Conservation (phyloP, 371 early-diverging fungal genomes). For the Umbelopsis sp. region DNA sequence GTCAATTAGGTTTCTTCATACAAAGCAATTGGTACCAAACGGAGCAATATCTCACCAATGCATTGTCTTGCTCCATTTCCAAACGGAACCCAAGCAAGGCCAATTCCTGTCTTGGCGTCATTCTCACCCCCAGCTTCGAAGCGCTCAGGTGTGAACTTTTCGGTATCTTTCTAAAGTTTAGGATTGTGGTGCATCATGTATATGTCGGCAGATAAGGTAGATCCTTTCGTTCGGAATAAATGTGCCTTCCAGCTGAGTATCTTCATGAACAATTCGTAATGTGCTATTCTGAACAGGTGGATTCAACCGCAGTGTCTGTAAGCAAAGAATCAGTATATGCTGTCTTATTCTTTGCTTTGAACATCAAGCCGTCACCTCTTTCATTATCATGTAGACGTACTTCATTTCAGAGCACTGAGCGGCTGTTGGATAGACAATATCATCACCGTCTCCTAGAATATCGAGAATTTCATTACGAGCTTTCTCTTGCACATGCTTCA, state of each 20-base stretch:
- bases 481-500: constrained; percentile 6
- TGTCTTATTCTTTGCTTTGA: not conserved
- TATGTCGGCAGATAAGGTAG: constrained; percentile 25
- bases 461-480: constrained; percentile 6
- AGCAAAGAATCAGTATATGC: no score
- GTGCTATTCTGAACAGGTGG: constrained; percentile 20
- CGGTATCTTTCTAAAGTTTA: constrained; percentile 23
- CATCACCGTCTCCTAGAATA: constrained; percentile 15
- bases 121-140: constrained; percentile 29
- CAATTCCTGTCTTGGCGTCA: constrained; percentile 22
- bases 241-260: constrained; percentile 22
- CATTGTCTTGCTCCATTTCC: constrained; percentile 56
- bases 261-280: constrained; percentile 20
- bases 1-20: no score
- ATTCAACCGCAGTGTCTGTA: constrained; percentile 19
- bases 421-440: not conserved
- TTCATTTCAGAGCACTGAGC: constrained; percentile 18
- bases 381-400: constrained; percentile 18
- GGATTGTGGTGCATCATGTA: constrained; percentile 28
- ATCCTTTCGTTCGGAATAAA: constrained; percentile 30
- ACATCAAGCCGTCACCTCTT: not conserved
- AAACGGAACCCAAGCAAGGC: constrained; percentile 53
- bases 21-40: no score
- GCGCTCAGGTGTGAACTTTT: constrained; percentile 29
- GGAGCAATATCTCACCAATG: constrained; percentile 18